phyloP scores from a whole-genome alignment of 2,329 filamentous ascomycete genomes.

The Penicillium sp. region DNA sequence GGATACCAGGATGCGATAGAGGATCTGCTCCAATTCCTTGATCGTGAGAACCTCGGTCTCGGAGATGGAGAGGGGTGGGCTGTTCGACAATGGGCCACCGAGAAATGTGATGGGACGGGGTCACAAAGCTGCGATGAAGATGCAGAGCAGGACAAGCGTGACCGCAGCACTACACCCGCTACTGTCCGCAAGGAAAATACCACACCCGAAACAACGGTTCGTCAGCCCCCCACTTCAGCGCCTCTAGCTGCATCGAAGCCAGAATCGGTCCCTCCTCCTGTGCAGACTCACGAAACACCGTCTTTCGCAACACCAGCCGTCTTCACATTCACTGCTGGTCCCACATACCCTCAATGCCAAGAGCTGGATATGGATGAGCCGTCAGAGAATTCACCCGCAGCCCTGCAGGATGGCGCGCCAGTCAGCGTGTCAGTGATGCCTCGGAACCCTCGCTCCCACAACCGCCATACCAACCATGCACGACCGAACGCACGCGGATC shows the following conservation, averaged over 20 bases:
- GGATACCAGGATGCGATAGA: slow-evolving; percentile 95
- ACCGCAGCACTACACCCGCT: slow-evolving; percentile 37
- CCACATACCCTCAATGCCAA: slow-evolving; percentile 34
- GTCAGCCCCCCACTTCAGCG: slow-evolving; percentile 30
- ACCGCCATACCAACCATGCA: slow-evolving; percentile 38
- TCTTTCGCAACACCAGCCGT: slow-evolving; percentile 32
- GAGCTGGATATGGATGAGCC: slow-evolving; percentile 44
- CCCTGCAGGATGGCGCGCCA: slow-evolving; percentile 34
- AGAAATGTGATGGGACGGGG: slow-evolving; percentile 44
- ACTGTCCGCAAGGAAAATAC: slow-evolving; percentile 32
- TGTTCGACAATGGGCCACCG: slow-evolving; percentile 58
- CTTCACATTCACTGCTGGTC: slow-evolving; percentile 45
- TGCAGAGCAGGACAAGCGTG: slow-evolving; percentile 38
- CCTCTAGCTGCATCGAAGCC: slow-evolving; percentile 27
- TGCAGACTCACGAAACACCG: slow-evolving; percentile 25
- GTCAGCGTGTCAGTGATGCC: slow-evolving; percentile 45
- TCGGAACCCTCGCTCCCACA: slow-evolving; percentile 40
- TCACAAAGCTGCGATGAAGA: slow-evolving; percentile 44
- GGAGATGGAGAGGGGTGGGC: slow-evolving; percentile 72
- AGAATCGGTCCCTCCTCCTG: slow-evolving; percentile 16
- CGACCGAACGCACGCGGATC: slow-evolving; percentile 39
- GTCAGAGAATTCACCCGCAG: slow-evolving; percentile 33
- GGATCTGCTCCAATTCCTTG: slow-evolving; percentile 79
- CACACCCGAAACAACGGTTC: slow-evolving; percentile 25
- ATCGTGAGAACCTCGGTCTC: slow-evolving; percentile 73